phyloP scores from a whole-genome alignment of 2,329 filamentous ascomycete species.

The Drechslerella dactyloides region DNA sequence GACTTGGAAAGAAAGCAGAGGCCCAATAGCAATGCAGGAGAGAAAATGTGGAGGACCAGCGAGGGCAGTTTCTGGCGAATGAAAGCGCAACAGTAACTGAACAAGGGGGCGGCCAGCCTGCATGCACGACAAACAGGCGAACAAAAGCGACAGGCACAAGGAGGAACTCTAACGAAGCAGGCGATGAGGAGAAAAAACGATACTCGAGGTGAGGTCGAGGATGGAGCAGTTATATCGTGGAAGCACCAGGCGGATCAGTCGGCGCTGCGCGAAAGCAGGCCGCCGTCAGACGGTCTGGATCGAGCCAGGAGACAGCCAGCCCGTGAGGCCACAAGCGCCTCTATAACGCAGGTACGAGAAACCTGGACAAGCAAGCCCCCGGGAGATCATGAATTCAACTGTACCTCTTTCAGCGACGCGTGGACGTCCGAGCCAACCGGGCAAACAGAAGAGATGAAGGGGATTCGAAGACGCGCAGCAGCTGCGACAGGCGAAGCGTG shows the following conservation, averaged over 20 bases:
- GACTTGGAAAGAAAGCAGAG: conserved; percentile 14
- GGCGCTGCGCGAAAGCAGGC: conserved; percentile 31
- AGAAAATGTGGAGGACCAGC: conserved; percentile 37
- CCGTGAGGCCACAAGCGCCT: conserved; percentile 12
- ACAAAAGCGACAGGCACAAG: conserved; percentile 20
- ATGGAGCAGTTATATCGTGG: not conserved
- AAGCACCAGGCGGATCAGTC: not conserved
- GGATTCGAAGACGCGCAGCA: conserved; percentile 10
- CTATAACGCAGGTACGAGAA: conserved; percentile 48
- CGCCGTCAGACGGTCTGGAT: conserved; percentile 28
- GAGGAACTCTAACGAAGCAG: conserved; percentile 2
- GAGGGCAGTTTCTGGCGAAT: conserved; percentile 39
- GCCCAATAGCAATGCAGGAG: conserved; percentile 50
- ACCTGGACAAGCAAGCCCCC: conserved; percentile 28
- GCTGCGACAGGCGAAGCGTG: not conserved
- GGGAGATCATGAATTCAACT: conserved; percentile 21
- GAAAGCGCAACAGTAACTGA: conserved; percentile 19
- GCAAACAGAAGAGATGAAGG: not conserved
- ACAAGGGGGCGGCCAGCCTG: conserved; percentile 20
- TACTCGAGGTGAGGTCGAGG: not conserved
- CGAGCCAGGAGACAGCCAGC: conserved; percentile 9
- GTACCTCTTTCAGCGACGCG: conserved; percentile 15
- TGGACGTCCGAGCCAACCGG: conserved; percentile 1
- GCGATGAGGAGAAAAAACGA: not conserved
- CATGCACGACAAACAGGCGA: conserved; percentile 13